Percentiles rank a stretch among this genome's conserved stretches.
These are phyloP conservation scores for Daedalea quercina DNA, from an alignment of 768 basidiomycete genomes.

Conservation along the genomic window DNA sequence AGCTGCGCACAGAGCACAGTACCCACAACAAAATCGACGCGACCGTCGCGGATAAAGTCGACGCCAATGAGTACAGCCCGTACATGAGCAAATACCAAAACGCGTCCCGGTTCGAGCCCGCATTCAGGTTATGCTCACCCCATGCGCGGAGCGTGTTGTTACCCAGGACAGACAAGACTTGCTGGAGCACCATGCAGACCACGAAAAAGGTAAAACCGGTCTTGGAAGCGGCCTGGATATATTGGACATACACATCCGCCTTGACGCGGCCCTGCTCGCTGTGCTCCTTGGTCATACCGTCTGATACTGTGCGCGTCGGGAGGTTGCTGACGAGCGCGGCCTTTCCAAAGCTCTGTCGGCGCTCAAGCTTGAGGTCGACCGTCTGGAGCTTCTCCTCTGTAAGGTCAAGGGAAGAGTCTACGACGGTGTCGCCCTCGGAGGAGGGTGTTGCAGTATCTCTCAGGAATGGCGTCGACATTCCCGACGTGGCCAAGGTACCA, in stretches of 20 bases:
- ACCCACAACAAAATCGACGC: slow-evolving; percentile 70
- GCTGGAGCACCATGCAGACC: slow-evolving; percentile 44
- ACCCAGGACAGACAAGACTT: slow-evolving; percentile 51
- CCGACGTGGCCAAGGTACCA: slow-evolving; percentile 18
- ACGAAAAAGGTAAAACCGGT: slow-evolving; percentile 58
- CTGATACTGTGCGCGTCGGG: slow-evolving; percentile 31
- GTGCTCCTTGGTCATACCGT: slow-evolving; percentile 61
- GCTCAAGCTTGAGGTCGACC: slow-evolving; percentile 52
- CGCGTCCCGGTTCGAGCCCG: slow-evolving; percentile 52
- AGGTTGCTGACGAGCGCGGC: slow-evolving; percentile 42
- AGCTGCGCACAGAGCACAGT: slow-evolving; percentile 66
- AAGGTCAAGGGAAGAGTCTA: slow-evolving; percentile 14
- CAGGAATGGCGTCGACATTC: slow-evolving; percentile 25
- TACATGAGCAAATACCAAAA: slow-evolving; percentile 55
- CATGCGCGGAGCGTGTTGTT: slow-evolving; percentile 71
- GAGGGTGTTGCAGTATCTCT: slow-evolving; percentile 23
- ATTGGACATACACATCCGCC: slow-evolving; percentile 63
- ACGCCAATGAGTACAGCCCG: slow-evolving; percentile 58
- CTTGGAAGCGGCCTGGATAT: slow-evolving; percentile 75
- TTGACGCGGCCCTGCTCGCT: slow-evolving; percentile 80
- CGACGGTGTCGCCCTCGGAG: slow-evolving; percentile 17
- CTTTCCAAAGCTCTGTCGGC: slow-evolving; percentile 50
- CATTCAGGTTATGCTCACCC: slow-evolving; percentile 70
- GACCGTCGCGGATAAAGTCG: slow-evolving; percentile 45
- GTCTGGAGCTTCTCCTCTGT: slow-evolving; percentile 21